Evolutionary conservation across 2,329 filamentous ascomycete species (phyloP).

Genomic region (Ascocoryne sarcoides): DNA sequence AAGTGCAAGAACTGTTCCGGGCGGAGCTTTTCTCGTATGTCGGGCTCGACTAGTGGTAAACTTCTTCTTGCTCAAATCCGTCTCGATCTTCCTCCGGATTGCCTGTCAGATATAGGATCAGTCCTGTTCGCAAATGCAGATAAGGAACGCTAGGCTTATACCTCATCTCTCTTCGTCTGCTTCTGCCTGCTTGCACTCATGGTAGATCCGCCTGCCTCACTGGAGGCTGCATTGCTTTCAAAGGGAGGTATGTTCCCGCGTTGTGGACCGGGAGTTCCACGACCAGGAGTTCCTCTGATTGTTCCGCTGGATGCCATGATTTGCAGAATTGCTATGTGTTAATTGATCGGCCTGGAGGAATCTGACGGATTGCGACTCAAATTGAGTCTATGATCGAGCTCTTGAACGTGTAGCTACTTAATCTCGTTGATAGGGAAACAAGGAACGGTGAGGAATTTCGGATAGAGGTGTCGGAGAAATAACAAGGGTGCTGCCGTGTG

Average conservation of each 20-base stretch:
- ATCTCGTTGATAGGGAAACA: constrained; percentile 14
- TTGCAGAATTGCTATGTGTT: constrained; percentile 12
- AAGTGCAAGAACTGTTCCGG: constrained; percentile 88
- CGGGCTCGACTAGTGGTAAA: constrained; percentile 68
- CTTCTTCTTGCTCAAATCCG: constrained; percentile 96
- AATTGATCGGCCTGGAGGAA: constrained; percentile 5
- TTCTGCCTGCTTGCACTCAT: constrained; percentile 93
- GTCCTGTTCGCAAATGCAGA: constrained; percentile 6
- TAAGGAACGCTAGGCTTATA: constrained; percentile 39
- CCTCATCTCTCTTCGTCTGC: constrained; percentile 97
- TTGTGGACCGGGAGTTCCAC: constrained; percentile 42
- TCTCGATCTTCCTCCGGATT: constrained; percentile 94
- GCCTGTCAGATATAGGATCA: constrained; percentile 48
- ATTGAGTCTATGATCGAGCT: too few species aligned
- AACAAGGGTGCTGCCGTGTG: too few species aligned
- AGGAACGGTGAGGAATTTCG: too few species aligned
- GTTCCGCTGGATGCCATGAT: constrained; percentile 36
- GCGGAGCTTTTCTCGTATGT: constrained; percentile 85
- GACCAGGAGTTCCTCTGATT: constrained; percentile 60
- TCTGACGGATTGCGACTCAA: not conserved
- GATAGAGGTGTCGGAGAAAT: too few species aligned
- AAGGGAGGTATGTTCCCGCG: constrained; percentile 46
- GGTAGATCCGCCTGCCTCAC: constrained; percentile 48
- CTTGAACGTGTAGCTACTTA: too few species aligned
- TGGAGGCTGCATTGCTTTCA: constrained; percentile 45